Evolutionary conservation across 768 basidiomycete genomes (phyloP), one percentile per base, ranked within the genome.

Genomic region (Leccinum subtestaceum): DNA sequence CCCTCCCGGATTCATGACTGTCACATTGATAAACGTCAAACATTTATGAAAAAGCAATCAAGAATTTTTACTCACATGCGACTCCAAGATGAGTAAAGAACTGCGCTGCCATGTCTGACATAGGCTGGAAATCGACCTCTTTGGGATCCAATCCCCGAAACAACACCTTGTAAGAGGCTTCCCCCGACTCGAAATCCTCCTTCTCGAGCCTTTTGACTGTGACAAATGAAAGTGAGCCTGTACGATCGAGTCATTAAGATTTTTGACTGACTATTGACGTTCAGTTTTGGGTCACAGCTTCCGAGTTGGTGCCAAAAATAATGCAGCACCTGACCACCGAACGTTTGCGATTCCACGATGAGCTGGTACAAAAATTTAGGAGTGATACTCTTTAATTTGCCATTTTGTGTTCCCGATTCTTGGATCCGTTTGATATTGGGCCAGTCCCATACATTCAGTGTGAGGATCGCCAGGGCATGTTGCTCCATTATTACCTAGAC

Each of bases 11-110:
- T 29, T 58, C 25, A 51, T 36, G 43, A 60, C 56, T 60, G 32
- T 23, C 55, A 1, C n/a, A 46, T 57, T 34, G 19, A 31, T 31
- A 31, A 31, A 31, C 1, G 31, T 31, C 31, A 31, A 31, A 31
- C 40, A 32, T 5, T 27, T 10, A 27, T 27, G 27, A 8, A 23
- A 23, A 48, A 6, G 3, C 21, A 12, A 23, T 31, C 10, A 6
- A 21, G 23, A 15, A 31, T 46, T 10, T 10, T 46, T 46, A 46
- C 59, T 52, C 9, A 47, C 57, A 52, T 23, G 43, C 50, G 15
- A 59, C 25, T 38, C 59, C 40, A 31, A 60, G 56, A 38, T 52
- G 43, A n/a, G 32, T 52, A 23, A 60, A 58, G 15, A 46, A 52
- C 13, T 47, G 38, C 0, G 15, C 40, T 29, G 56, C 40, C 55